A percentile compares a stretch with the other conserved stretches of the same genome.
Conservation (phyloP, 257 asterid genomes). For the Voacanga thouarsii region DNA sequence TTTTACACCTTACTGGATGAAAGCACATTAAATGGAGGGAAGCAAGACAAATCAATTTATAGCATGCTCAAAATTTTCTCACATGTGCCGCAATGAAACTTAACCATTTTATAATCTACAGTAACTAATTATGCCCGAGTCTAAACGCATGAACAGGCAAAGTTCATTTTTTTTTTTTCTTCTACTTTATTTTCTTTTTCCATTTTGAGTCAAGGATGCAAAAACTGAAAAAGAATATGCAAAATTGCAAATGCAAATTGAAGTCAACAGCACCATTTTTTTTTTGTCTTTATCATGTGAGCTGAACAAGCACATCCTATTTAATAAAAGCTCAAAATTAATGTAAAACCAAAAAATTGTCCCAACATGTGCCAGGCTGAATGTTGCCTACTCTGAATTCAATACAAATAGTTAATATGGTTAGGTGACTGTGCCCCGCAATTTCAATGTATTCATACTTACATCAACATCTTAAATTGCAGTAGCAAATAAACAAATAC, state of each 20-base stretch:
- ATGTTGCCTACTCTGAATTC: slow-evolving; percentile 26
- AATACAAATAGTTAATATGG: slow-evolving; percentile 24
- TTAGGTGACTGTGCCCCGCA: slow-evolving; percentile 40
- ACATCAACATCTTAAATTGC: slow-evolving; percentile 19
- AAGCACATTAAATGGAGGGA: slow-evolving; percentile 44
- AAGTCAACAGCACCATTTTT: slow-evolving; percentile 3
- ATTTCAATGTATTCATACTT: slow-evolving; percentile 48
- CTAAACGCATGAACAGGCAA: not conserved
- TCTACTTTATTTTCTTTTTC: not conserved
- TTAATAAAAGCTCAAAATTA: slow-evolving; percentile 11
- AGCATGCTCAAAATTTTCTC: slow-evolving; percentile 29
- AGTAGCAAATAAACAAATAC: not conserved
- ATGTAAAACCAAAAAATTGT: slow-evolving; percentile 18
- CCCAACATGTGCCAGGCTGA: slow-evolving; percentile 24
- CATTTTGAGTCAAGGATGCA: not conserved
- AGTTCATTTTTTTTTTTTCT: not conserved
- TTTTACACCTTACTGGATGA: slow-evolving; percentile 14
- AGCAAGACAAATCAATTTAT: slow-evolving; percentile 46
- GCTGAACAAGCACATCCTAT: slow-evolving; percentile 6
- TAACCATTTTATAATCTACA: not conserved
- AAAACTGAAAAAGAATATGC: not conserved
- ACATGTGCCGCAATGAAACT: slow-evolving; percentile 23
- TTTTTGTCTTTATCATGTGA: not conserved
- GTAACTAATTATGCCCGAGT: too few species aligned
- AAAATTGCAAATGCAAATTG: not conserved